phyloP scores from a whole-genome alignment of 305 asterid genomes.

The Fraxinus sp. region DNA sequence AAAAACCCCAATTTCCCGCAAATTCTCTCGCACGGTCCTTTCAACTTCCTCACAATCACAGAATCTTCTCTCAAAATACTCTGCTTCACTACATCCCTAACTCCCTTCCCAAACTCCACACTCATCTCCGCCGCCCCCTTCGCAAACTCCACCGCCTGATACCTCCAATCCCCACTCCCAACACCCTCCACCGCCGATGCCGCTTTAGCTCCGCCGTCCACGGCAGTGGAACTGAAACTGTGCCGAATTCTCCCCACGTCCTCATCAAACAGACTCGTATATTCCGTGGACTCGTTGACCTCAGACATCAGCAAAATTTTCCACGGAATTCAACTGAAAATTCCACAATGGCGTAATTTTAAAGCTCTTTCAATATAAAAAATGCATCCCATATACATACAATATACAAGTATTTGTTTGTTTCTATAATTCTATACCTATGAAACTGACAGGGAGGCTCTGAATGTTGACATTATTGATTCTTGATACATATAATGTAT shows the following conservation, averaged over 20 bases:
- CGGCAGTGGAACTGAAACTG: conserved; percentile 27
- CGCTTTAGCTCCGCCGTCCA: conserved; percentile 22
- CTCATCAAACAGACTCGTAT: conserved; percentile 27
- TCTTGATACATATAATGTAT: neutral
- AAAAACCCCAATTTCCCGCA: conserved; percentile 55
- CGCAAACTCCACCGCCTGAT: conserved; percentile 76
- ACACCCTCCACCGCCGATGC: conserved; percentile 20
- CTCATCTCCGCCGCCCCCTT: conserved; percentile 95
- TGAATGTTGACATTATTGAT: conserved; percentile 29
- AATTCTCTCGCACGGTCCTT: conserved; percentile 56
- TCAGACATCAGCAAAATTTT: conserved; percentile 49
- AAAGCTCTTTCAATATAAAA: conserved; percentile 21
- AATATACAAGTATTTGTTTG: conserved; percentile 6
- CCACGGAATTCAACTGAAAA: conserved; percentile 16
- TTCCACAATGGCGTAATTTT: conserved; percentile 30
- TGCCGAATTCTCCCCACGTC: conserved; percentile 26
- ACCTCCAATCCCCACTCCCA: conserved; percentile 54
- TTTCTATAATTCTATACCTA: conserved; percentile 5
- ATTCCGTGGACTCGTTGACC: conserved; percentile 56
- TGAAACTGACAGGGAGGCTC: conserved; percentile 26
- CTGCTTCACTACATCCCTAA: conserved; percentile 88
- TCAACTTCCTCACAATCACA: conserved; percentile 55
- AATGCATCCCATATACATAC: neutral
- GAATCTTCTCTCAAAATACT: conserved; percentile 83
- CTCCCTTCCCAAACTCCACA: conserved; percentile 86